Evolutionary conservation across 306 rosid species (phyloP), one percentile per base, ranked within the genome.

Genomic region (Glycine soja): DNA sequence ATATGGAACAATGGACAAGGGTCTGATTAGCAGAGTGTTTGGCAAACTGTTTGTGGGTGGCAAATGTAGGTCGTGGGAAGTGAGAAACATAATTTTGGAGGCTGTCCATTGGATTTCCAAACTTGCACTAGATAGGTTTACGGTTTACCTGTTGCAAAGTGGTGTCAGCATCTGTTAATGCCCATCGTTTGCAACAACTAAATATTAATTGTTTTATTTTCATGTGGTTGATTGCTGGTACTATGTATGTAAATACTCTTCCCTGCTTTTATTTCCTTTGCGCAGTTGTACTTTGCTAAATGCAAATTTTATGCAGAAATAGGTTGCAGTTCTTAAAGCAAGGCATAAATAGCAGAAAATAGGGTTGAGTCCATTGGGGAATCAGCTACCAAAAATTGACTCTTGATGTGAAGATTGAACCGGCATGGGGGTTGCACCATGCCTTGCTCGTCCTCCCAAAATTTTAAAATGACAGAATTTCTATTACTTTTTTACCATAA

Each of bases 271-370:
- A 42, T 42, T 42, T 42, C 6, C 43, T 24, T 24, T 24, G 30
- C 2, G 30, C 30, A 24, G 30, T 24, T 24, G 30, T 24, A 24
- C 30, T 24, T 24, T 24, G 30, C 30, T 24, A 24, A 24, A 24
- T 75, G 10, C 64, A 16, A 42, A 50, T 85, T 53, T 72, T n/a
- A 52, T 83, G 87, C 89, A 93, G 98, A 83, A 90, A 86, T 80
- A 88, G 97, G 82, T 81, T 93, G 90, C 91, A 93, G 79, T 87
- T 87, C 77, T 82, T 95, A 79, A 95, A 90, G 83, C 88, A 85
- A 75, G 97, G 99, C 73, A 87, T 95, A 69, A 92, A 88, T 69
- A 72, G 50, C 32, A 85, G 95, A 81, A 86, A 69, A 19, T 56
- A 64, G 16, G 24, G 82, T 86, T 15, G 76, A 83, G 83, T 83